phyloP scores from a whole-genome alignment of 75 land plant species.

The Azolla pinnata region DNA sequence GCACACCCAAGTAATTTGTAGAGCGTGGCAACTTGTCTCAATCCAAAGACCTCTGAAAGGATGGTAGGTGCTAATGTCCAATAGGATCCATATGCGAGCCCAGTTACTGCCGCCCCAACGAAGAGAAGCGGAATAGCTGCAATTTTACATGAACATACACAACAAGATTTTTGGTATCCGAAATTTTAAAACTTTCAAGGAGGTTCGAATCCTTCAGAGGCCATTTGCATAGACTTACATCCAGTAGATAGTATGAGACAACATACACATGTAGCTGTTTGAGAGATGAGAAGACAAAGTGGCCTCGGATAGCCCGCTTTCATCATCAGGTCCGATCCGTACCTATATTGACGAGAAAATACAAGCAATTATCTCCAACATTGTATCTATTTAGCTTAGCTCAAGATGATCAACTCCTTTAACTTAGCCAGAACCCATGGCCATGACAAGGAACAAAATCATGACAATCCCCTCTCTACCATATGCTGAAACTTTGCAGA shows the following conservation, averaged over 20 bases:
- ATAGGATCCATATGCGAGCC: slow-evolving; percentile 36
- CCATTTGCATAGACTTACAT: slow-evolving; percentile 14
- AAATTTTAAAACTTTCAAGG: too few relatives aligned
- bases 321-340: slow-evolving; percentile 31
- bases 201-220: too few relatives aligned
- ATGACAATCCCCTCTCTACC: background rate
- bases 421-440: too few relatives aligned
- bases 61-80: slow-evolving; percentile 40
- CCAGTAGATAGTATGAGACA: slow-evolving; percentile 36
- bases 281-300: slow-evolving; percentile 25
- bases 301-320: slow-evolving; percentile 32
- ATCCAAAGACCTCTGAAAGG: slow-evolving; percentile 35
- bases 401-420: too few relatives aligned
- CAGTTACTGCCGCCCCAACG: slow-evolving; percentile 31
- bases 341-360: too few relatives aligned
- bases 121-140: slow-evolving; percentile 24
- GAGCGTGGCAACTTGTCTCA: slow-evolving; percentile 29
- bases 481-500: background rate
- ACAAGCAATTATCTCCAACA: too few relatives aligned
- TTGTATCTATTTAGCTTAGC: too few relatives aligned
- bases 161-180: background rate
- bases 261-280: slow-evolving; percentile 20
- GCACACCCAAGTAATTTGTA: slow-evolving; percentile 40
- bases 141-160: background rate
- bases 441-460: too few relatives aligned